Conservation (phyloP, 2,329 filamentous ascomycete species). For the Monosporascus cannonballus region DNA sequence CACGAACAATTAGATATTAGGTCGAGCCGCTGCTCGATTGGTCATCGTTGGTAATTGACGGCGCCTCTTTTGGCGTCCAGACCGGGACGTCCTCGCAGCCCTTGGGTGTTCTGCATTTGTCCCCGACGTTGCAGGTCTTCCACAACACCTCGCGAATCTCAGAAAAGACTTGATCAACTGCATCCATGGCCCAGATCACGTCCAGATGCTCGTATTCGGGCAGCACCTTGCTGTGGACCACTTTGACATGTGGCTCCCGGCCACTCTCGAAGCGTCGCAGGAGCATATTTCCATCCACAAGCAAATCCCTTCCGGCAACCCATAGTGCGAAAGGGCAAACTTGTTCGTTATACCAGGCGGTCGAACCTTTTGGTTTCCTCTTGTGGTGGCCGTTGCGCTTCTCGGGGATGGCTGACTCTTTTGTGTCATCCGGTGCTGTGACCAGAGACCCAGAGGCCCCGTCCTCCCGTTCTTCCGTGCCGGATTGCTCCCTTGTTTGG, state of each 20-base stretch:
- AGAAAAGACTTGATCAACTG: constrained; percentile 71
- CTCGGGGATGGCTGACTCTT: constrained; percentile 13
- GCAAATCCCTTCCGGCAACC: constrained; percentile 75
- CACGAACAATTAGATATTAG: constrained; percentile 7
- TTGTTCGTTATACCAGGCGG: constrained; percentile 75
- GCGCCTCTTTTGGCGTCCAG: constrained; percentile 28
- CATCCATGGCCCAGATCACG: constrained; percentile 91
- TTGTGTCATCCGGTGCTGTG: constrained; percentile 21
- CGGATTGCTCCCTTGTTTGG: constrained; percentile 64
- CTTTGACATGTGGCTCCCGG: constrained; percentile 71
- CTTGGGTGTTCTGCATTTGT: constrained; percentile 55
- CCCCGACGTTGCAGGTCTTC: constrained; percentile 59
- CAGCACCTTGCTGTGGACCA: constrained; percentile 79
- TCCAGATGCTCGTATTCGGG: constrained; percentile 90
- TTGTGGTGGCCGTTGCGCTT: constrained; percentile 27
- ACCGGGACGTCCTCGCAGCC: constrained; percentile 50
- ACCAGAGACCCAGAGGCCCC: constrained; percentile 34
- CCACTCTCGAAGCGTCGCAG: constrained; percentile 68
- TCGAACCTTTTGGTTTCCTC: constrained; percentile 40
- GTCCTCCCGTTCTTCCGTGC: constrained; percentile 56
- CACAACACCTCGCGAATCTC: constrained; percentile 80
- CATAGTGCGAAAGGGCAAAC: constrained; percentile 83
- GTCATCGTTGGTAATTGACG: constrained; percentile 13
- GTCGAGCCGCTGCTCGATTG: constrained; percentile 27
- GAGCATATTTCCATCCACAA: constrained; percentile 76